Evolutionary conservation across 768 basidiomycete genomes (phyloP), one percentile per base, ranked within the genome.

Genomic region (Roridomyces roridus): DNA sequence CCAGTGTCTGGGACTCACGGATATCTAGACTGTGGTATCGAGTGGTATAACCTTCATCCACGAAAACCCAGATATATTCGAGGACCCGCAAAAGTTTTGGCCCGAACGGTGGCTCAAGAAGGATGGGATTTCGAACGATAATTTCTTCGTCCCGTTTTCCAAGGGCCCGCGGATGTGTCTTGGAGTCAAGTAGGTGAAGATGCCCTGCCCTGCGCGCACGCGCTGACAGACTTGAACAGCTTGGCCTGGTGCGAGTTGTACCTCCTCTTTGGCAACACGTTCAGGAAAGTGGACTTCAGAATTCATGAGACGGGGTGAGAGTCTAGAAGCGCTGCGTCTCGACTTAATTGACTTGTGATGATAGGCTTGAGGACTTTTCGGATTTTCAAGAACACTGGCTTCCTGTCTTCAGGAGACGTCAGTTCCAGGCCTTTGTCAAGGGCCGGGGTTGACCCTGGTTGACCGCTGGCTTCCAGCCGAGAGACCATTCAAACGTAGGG

Each of bases 241-340:
- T 69, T 81, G 43, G 80, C 74, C 11, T 79, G 76, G 72, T 73
- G 74, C 28, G 75, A 80, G 61, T 62, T 80, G 29, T 76, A 76
- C 43, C 56, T 77, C 23, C 68, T 72, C 29, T 73, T 80, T 47
- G 79, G 70, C 1, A 69, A 77, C 57, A 41, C 78, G 14, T 80
- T 80, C 55, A 68, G 78, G 29, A 75, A 65, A 43, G 57, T 78
- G 41, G 74, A 79, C 28, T 63, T 78, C 65, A 44, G 65, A 52
- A 46, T 77, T 12, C 64, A 74, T 14, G 63, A 75, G 20, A 67
- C 70, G 3, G 67, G 65, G 77, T 76, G 60, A 6, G 66, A 35
- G 34, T 35, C 17, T 57, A 7, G 25, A 15, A 31, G 4, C 45
- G 36, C 10, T 2, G n/a, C n/a, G n/a, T n/a, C n/a, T n/a, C n/a